These are phyloP conservation scores for Neonectria faginata DNA, from an alignment of 2,329 filamentous ascomycete species.

Conservation along the genomic window DNA sequence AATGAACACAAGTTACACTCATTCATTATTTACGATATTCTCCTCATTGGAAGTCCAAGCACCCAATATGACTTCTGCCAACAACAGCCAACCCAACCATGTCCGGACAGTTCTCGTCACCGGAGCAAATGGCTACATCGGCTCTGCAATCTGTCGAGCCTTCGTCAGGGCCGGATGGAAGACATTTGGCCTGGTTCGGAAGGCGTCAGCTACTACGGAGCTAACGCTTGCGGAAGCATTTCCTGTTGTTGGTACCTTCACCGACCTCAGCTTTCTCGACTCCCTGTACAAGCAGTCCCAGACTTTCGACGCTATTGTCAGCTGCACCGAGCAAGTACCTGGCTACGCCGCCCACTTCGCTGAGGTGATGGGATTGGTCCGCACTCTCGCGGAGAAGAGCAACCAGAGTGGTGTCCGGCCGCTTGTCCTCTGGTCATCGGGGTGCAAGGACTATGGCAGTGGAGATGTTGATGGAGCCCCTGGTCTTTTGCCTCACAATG, in stretches of 20 bases:
- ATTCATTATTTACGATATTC: not conserved
- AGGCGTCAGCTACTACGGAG: conserved; percentile 42
- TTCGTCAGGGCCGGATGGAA: conserved; percentile 60
- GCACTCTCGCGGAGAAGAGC: conserved; percentile 48
- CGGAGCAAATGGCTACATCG: conserved; percentile 63
- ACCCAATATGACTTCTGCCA: not conserved
- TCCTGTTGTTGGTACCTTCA: conserved; percentile 55
- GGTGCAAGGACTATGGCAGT: conserved; percentile 63
- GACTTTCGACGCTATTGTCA: conserved; percentile 57
- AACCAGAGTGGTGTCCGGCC: conserved; percentile 51
- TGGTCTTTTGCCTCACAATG: conserved; percentile 55
- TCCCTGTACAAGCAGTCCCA: conserved; percentile 39
- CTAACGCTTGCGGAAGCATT: conserved; percentile 53
- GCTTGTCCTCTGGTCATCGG: conserved; percentile 59
- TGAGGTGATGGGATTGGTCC: conserved; percentile 51
- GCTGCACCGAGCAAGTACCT: conserved; percentile 55
- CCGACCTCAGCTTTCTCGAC: conserved; percentile 47
- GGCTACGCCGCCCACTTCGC: conserved; percentile 56
- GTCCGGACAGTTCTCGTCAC: conserved; percentile 56
- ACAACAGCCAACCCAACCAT: not conserved
- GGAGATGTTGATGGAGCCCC: conserved; percentile 50
- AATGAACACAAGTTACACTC: not conserved
- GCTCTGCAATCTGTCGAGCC: conserved; percentile 57
- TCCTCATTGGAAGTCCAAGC: not conserved
- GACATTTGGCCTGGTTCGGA: conserved; percentile 59